These are phyloP conservation scores for Fusarium duplospermum DNA, from an alignment of 2,329 filamentous ascomycete species.

Conservation along the genomic window DNA sequence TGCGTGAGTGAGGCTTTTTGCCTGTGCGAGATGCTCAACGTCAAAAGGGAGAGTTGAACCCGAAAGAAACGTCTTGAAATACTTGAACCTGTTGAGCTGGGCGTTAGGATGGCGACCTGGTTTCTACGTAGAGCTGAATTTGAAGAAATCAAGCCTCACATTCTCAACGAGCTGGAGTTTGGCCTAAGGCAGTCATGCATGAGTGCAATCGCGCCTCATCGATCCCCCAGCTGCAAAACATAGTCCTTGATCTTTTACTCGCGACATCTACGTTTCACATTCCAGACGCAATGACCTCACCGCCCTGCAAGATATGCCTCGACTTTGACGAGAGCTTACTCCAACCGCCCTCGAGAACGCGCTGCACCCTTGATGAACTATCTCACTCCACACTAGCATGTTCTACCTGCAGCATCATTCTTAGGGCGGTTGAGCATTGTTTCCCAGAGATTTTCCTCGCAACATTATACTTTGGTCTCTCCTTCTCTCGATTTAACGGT, in stretches of 20 bases:
- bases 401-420: background rate
- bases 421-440: background rate
- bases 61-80: no score
- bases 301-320: background rate
- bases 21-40: no score
- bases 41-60: no score
- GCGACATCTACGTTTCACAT: no score
- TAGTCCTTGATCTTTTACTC: no score
- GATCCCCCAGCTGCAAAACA: no score
- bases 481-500: background rate
- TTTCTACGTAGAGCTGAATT: no score
- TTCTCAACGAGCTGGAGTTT: no score
- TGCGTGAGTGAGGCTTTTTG: no score
- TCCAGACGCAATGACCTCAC: background rate
- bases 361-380: background rate
- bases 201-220: background rate
- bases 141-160: no score
- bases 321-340: background rate
- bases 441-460: background rate
- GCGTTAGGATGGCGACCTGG: no score
- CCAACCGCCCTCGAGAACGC: background rate
- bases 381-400: background rate
- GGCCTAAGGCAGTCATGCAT: background rate
- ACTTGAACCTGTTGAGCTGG: no score
- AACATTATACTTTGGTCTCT: fast-evolving